Evolutionary conservation across 441 rosid genomes (phyloP).

Genomic region (Manihot esculenta): DNA sequence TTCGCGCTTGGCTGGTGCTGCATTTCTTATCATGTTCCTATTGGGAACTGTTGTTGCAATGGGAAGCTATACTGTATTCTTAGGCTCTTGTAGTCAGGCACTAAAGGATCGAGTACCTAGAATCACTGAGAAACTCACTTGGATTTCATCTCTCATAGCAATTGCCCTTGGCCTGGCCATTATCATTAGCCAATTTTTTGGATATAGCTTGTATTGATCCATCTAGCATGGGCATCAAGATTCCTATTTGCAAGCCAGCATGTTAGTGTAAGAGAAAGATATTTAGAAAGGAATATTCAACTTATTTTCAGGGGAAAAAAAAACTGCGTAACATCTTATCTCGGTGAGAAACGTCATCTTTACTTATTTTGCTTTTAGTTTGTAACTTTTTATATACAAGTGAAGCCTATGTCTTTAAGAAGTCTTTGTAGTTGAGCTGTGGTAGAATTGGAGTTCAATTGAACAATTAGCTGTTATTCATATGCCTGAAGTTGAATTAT

Average conservation of each 20-base stretch:
- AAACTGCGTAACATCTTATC: conserved; percentile 1
- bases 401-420: conserved; percentile 12
- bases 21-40: conserved; percentile 84
- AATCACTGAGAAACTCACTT: conserved; percentile 90
- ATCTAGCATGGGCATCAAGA: conserved; percentile 17
- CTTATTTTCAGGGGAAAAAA: conserved; percentile 18
- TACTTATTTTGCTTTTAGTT: conserved; percentile 4
- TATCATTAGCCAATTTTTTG: conserved; percentile 81
- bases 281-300: conserved; percentile 29
- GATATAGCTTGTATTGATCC: conserved; percentile 68
- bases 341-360: conserved; percentile 10
- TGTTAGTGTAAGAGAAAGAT: conserved; percentile 29
- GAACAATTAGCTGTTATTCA: neutral
- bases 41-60: conserved; percentile 88
- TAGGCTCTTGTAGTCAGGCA: conserved; percentile 86
- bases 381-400: conserved; percentile 12
- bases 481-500: conserved; percentile 1
- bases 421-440: conserved; percentile 12
- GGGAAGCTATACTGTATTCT: conserved; percentile 92
- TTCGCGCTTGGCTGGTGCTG: conserved; percentile 84
- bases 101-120: conserved; percentile 82
- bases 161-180: conserved; percentile 82
- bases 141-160: conserved; percentile 86
- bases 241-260: conserved; percentile 21
- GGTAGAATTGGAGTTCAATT: conserved; percentile 11